Evolutionary conservation across 805 yeast genomes (phyloP), one percentile per base, ranked within the genome.

Genomic region (Brettanomyces bruxellensis): DNA sequence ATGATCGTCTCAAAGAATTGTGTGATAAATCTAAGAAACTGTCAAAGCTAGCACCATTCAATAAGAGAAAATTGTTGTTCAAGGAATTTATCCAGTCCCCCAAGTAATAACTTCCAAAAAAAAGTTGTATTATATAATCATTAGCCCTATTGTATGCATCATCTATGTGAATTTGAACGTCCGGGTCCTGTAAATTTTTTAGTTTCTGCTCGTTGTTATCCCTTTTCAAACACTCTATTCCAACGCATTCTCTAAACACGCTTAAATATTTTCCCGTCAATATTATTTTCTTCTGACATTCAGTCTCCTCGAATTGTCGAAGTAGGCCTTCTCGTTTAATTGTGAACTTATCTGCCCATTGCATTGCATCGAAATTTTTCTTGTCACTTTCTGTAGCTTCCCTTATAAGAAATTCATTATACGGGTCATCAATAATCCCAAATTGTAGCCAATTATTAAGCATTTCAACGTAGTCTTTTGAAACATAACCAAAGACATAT

Each of bases 231-330:
- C 30, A 12, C 11, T 39, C 18, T 1, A 14, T 23, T 28, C 35
- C 46, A 4, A 44, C 25, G 38, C 54, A 80, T 47, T 73, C 79
- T 46, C 78, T 73, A 40, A 85, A 70, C 3, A 91, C 81, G 55
- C 87, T 86, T 47, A 89, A 66, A 54, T 82, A 82, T 62, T 88
- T 90, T 1, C 99, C 99, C 0, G 96, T 86, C 44, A 80, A 68
- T 24, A 91, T 66, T 0, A 91, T 72, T 61, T 83, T 83, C 43
- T 73, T 71, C 52, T 84, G 84, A 5, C 80, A 59, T 2, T 71
- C 75, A 25, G 67, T 68, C 36, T 70, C 64, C 5, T 69, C 64
- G 49, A 91, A 78, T 51, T 82, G 88, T 46, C 74, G 72, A 4
- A 91, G 79, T 35, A 89, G 56, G 0, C 91, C 95, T 55, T 86